Percentiles rank a stretch among this genome's conserved stretches.
Evolutionary conservation across 2,329 filamentous ascomycete species (phyloP).

Genomic region (Sporothrix protearum): DNA sequence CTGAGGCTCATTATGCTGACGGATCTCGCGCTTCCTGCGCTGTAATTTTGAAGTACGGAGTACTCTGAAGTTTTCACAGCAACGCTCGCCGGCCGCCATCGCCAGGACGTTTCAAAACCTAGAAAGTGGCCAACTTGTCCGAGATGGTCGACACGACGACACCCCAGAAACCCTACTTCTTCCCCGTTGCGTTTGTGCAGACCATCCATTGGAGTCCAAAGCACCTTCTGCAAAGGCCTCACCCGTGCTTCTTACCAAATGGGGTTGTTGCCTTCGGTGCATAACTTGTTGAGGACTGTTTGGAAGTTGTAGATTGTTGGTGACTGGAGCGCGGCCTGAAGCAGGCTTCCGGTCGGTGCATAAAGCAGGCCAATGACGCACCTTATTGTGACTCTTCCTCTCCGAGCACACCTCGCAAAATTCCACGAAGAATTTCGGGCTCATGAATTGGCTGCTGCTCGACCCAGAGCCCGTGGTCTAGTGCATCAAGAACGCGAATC

Average conservation of each 20-base stretch:
- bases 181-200: slow-evolving; percentile 35
- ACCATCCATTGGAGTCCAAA: slow-evolving; percentile 42
- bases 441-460: slow-evolving; percentile 32
- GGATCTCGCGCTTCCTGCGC: too few species aligned
- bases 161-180: slow-evolving; percentile 40
- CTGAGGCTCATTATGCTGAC: too few species aligned
- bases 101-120: slow-evolving; percentile 32
- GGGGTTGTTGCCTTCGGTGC: slow-evolving; percentile 34
- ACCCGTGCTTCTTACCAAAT: slow-evolving; percentile 37
- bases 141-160: slow-evolving; percentile 42
- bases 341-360: not conserved
- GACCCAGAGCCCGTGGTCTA: slow-evolving; percentile 38
- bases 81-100: slow-evolving; percentile 36
- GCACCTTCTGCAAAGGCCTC: slow-evolving; percentile 38
- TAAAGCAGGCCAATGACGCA: slow-evolving; percentile 21
- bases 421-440: slow-evolving; percentile 32
- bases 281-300: slow-evolving; percentile 32
- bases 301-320: not conserved
- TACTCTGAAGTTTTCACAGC: slow-evolving; percentile 28
- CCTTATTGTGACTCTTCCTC: slow-evolving; percentile 31
- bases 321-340: not conserved
- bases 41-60: too few species aligned
- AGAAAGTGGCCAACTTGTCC: slow-evolving; percentile 39
- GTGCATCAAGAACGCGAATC: slow-evolving; percentile 34
- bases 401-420: slow-evolving; percentile 33